Percentiles rank a stretch among this genome's conserved stretches.
These are phyloP conservation scores for Rhododendron simsii DNA, from an alignment of 148 eudicot species.

Conservation along the genomic window DNA sequence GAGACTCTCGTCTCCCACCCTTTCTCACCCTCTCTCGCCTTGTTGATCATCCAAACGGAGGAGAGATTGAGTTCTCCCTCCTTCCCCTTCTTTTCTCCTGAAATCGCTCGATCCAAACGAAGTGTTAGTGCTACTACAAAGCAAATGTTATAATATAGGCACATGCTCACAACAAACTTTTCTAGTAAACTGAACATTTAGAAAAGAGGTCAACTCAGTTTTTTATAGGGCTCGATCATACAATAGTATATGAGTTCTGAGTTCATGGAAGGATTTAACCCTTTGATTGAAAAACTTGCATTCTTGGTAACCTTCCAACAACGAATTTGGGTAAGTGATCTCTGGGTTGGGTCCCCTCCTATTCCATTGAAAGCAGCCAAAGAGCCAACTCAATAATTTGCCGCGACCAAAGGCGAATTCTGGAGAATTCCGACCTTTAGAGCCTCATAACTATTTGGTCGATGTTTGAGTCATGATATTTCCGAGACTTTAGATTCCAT, in stretches of 20 bases:
- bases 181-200: neutral
- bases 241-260: neutral
- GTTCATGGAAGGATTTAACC: neutral
- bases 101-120: too few relatives aligned
- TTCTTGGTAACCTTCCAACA: neutral
- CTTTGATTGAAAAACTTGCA: neutral
- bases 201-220: neutral
- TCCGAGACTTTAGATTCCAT: too few relatives aligned
- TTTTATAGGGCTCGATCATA: neutral
- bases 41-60: too few relatives aligned
- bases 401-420: too few relatives aligned
- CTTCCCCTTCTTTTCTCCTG: too few relatives aligned
- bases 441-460: too few relatives aligned
- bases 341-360: neutral
- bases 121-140: neutral
- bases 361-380: neutral
- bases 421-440: too few relatives aligned
- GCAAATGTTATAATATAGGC: neutral
- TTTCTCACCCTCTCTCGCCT: too few relatives aligned
- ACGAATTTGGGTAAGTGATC: neutral
- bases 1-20: too few relatives aligned
- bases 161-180: neutral
- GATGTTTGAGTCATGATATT: too few relatives aligned
- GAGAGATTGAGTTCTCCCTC: too few relatives aligned
- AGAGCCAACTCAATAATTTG: neutral